Base-by-base conservation (phyloP, 2,329 filamentous ascomycete genomes). In the Fusarium stilboides region DNA sequence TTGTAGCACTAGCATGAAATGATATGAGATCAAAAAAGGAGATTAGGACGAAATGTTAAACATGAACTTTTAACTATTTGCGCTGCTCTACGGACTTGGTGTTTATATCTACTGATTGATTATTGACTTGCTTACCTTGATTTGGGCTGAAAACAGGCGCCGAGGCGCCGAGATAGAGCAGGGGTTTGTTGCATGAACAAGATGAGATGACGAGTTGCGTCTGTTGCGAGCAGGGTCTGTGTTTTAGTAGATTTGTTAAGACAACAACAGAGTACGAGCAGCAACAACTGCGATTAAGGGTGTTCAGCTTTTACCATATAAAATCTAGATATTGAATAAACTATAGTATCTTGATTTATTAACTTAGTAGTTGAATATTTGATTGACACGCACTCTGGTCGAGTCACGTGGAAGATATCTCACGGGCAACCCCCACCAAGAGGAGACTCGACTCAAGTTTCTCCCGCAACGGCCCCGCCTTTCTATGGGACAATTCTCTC, bases 391-490 rank as follows among this genome's bases (percentile, higher is more conserved):
- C 68, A 71, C 66, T 24, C 36, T 54, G 54, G 24, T 22, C 37
- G 36, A 60, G 72, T 79, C 77, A 79, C 77, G 77, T 79, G 77
- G 65, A 61, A 39, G 36, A 54, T 51, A 74, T 77, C 74, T 74
- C 71, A 74, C 72, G 56, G 74, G 71, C 72, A 77, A 68, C 60
- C 77, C 77, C 76, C 77, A 77, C 63, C 59, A 71, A 69, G 71
- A 70, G 77, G 74, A 74, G 61, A 45, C 24, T 62, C 45, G 36
- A 65, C 62, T 65, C 60, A 60, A 65, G 77, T 76, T 77, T 74
- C 74, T 76, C 74, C 74, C 71, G 73, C 73, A 70, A 74, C 58
- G 62, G 69, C 74, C 73, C 73, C 70, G 73, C 73, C 68, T 69
- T 67, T 69, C 66, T 69, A 67, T 70, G 67, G 67, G 67, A 69